Conservation (phyloP, 202 grass and related monocot genomes). For the Setaria italica region DNA sequence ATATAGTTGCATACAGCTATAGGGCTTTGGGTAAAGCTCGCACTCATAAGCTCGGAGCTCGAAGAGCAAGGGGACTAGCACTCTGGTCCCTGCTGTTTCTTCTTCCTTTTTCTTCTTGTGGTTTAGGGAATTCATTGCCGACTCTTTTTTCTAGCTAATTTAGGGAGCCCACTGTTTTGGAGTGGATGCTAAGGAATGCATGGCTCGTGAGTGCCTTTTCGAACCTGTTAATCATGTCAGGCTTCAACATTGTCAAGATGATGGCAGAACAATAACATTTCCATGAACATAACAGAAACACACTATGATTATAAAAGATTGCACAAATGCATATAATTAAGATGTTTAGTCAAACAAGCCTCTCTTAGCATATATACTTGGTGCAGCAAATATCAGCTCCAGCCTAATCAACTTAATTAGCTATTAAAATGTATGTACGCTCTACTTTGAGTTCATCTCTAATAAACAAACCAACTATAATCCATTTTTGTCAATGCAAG, state of each 20-base stretch:
- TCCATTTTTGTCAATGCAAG: not conserved
- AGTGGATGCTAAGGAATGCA: conserved; percentile 54
- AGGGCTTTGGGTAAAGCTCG: conserved; percentile 55
- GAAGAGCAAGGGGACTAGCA: conserved; percentile 28
- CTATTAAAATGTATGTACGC: not conserved
- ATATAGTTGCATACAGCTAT: conserved; percentile 14
- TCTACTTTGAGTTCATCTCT: not conserved
- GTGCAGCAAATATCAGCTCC: not conserved
- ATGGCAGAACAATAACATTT: not conserved
- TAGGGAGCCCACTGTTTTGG: conserved; percentile 31
- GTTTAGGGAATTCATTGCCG: conserved; percentile 16
- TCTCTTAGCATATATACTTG: not conserved
- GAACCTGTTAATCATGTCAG: not conserved
- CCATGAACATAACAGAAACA: not conserved
- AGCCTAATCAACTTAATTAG: not conserved
- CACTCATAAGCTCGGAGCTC: conserved; percentile 58
- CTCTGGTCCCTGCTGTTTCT: not conserved
- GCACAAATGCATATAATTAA: not conserved
- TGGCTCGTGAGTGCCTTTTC: conserved; percentile 2
- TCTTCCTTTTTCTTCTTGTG: not conserved
- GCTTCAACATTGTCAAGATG: not conserved
- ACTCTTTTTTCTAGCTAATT: conserved; percentile 5
- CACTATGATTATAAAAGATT: not conserved
- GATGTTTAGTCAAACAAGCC: not conserved
- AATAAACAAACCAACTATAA: not conserved